Evolutionary conservation across 2,329 filamentous ascomycete species (phyloP).

Genomic region (Colletotrichum euphorbiae): DNA sequence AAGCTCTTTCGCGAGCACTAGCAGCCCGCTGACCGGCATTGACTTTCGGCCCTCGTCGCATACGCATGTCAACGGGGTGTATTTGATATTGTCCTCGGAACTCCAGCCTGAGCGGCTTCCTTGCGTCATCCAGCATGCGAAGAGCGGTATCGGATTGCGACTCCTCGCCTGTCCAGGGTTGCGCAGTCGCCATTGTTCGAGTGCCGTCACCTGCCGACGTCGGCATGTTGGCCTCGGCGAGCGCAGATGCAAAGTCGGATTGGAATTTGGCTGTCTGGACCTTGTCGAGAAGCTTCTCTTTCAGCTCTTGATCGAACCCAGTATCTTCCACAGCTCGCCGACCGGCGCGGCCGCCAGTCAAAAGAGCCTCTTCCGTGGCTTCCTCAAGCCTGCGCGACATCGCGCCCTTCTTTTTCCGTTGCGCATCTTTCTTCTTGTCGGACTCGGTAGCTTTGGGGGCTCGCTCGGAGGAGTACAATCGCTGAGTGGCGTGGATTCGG

Average conservation of each 20-base stretch:
- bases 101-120: slow-evolving; percentile 72
- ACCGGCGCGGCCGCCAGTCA: slow-evolving; percentile 70
- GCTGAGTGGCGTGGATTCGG: not conserved
- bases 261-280: slow-evolving; percentile 67
- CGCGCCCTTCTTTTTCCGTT: slow-evolving; percentile 49
- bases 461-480: slow-evolving; percentile 33
- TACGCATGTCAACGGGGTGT: slow-evolving; percentile 64
- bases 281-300: slow-evolving; percentile 67
- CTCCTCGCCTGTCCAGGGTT: slow-evolving; percentile 85
- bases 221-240: slow-evolving; percentile 61
- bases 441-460: slow-evolving; percentile 15
- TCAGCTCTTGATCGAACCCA: slow-evolving; percentile 73
- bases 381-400: slow-evolving; percentile 70
- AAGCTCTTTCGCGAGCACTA: slow-evolving; percentile 67
- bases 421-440: not conserved
- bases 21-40: slow-evolving; percentile 62
- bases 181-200: slow-evolving; percentile 73
- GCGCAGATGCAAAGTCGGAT: slow-evolving; percentile 60
- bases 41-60: slow-evolving; percentile 53
- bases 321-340: slow-evolving; percentile 70
- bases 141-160: slow-evolving; percentile 78
- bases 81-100: slow-evolving; percentile 60
- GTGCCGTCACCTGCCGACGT: slow-evolving; percentile 75
- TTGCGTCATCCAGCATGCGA: slow-evolving; percentile 86
- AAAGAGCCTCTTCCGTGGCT: slow-evolving; percentile 71